Conservation (phyloP, 139 green algal species). For the Auxenochlorella protothecoides region DNA sequence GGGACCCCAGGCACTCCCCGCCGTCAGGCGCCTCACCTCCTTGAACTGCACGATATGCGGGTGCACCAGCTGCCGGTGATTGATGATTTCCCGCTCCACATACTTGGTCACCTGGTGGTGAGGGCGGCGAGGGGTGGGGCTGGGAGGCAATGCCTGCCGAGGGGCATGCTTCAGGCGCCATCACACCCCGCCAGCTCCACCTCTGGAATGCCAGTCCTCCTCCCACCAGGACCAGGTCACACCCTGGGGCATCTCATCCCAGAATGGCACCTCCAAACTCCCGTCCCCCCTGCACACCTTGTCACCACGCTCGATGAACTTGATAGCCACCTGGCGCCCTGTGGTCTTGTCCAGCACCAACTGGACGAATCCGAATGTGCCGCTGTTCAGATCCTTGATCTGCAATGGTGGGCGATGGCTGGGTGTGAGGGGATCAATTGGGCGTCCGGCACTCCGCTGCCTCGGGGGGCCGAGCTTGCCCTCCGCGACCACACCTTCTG, state of each 20-base stretch:
- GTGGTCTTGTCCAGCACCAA: slow-evolving; percentile 56
- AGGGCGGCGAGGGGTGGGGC: neutral
- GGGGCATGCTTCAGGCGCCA: too few species aligned
- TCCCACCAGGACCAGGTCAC: too few species aligned
- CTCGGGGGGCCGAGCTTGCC: too few species aligned
- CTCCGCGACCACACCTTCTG: slow-evolving; percentile 11
- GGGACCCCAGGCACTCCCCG: too few species aligned
- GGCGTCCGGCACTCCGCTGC: neutral
- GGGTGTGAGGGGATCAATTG: neutral
- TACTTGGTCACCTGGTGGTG: slow-evolving; percentile 81
- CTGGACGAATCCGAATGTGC: slow-evolving; percentile 85
- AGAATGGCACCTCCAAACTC: too few species aligned
- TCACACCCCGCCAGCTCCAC: too few species aligned
- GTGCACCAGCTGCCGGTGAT: slow-evolving; percentile 87
- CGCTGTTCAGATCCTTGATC: slow-evolving; percentile 46
- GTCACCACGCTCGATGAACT: slow-evolving; percentile 72
- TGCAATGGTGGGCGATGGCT: slow-evolving; percentile 7
- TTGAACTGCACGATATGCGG: slow-evolving; percentile 95
- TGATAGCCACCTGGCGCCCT: slow-evolving; percentile 64
- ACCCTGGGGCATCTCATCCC: too few species aligned
- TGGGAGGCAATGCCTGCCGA: too few species aligned
- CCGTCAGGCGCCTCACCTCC: slow-evolving; percentile 45
- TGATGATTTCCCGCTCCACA: slow-evolving; percentile 94
- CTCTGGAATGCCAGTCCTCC: too few species aligned
- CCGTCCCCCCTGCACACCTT: slow-evolving; percentile 22